Evolutionary conservation across 2,329 filamentous ascomycete species (phyloP), one percentile per base, ranked within the genome.

Genomic region (Fusarium sublunatum): DNA sequence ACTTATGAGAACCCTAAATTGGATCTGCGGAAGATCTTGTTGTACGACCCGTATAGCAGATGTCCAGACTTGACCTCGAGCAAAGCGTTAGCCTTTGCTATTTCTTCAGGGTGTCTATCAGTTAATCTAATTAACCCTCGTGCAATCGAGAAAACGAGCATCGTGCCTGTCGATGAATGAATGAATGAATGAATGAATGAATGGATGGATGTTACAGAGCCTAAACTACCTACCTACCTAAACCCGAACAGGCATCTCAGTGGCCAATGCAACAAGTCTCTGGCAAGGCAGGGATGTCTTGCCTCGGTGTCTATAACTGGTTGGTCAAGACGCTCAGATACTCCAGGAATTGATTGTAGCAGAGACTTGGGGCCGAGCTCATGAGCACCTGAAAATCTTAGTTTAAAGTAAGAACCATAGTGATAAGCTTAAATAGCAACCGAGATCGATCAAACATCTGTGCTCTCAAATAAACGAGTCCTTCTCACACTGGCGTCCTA

Each of bases 201-300:
- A n/a, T n/a, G n/a, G n/a, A n/a, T n/a, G n/a, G n/a, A 45, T 38
- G 43, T 22, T 46, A 46, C 42, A 64, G 42, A 11, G 38, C 15
- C 10, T 42, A 12, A 29, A 41, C 61, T 64, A 66, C n/a, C n/a
- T n/a, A 19, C 19, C 19, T 19, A 19, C 19, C 19, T 19, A 19
- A 52, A 42, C 64, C 54, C 6, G 28, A 68, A 69, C 26, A 68
- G 66, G 68, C 65, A 70, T 67, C 46, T 60, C 53, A 53, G 56
- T 35, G 54, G 32, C 24, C 40, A n/a, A n/a, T n/a, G n/a, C n/a
- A n/a, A n/a, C n/a, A n/a, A n/a, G n/a, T n/a, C n/a, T n/a, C n/a
- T n/a, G n/a, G n/a, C n/a, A 40, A 13, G 40, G 49, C 44, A 50
- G 40, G 42, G 42, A 19, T 28, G 35, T 11, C 41, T 38, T 50